Evolutionary conservation across 345 rosid species (phyloP), one percentile per base, ranked within the genome.

Genomic region (Pistacia atlantica): DNA sequence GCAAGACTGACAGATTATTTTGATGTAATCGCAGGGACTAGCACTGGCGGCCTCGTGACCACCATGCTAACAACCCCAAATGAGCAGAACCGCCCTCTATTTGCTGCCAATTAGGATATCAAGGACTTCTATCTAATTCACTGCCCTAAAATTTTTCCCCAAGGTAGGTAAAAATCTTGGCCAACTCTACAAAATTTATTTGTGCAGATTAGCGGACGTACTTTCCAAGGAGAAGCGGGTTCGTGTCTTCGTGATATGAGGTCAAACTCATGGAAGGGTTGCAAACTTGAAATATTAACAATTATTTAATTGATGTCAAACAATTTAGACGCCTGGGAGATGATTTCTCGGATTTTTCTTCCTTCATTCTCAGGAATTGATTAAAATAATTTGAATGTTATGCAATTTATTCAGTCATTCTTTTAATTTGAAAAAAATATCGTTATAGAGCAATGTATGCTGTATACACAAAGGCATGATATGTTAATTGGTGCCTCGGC

Each of bases 1-100:
- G 93, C 92, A 8, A 87, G 92, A 64, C 67, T 92, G 11, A 91
- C 93, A 20, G 97, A 92, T 57, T 90, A 92, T 77, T 92, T 92
- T 49, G 94, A 92, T 59, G 89, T 90, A 49, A 82, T 92, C 4
- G 75, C 91, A 0, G 94, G 94, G 48, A 92, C 94, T 1, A 90
- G 97, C 85, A 90, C 93, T 0, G 95, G 97, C 0, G 95, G 97
- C 38, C 87, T 92, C 0, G 86, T 92, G 18, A 84, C 92, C 0
- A 89, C 92, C 55, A 92, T 92, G 97, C 81, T 92, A 3, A 81
- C 91, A 0, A 62, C 89, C 6, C 97, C 94, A 1, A 75, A 91
- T 65, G 85, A 86, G 31, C 35, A 83, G 16, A 85, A 89, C 13
- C 88, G 93, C n/a, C 96, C 96, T 11, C 65, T 91, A 14, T 90